phyloP scores from a whole-genome alignment of 805 yeast species.

The Wickerhamomyces rabaulensis region DNA sequence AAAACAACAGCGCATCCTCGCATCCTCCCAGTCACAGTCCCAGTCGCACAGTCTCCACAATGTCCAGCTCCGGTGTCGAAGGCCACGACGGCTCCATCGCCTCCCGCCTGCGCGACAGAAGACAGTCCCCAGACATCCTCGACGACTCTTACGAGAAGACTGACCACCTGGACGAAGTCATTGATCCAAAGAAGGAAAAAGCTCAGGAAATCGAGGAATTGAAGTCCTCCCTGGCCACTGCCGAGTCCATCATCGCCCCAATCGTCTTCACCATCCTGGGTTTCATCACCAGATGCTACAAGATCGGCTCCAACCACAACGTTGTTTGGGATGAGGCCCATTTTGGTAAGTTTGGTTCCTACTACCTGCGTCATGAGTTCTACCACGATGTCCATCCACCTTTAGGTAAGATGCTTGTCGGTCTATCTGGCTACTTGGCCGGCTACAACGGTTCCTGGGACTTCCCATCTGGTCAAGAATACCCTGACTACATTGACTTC shows the following conservation, averaged over 20 bases:
- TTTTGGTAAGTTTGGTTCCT: slow-evolving; percentile 94
- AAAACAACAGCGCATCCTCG: background rate
- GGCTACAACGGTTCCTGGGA: slow-evolving; percentile 86
- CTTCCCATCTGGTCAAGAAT: slow-evolving; percentile 76
- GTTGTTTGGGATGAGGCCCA: slow-evolving; percentile 99
- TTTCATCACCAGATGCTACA: slow-evolving; percentile 69
- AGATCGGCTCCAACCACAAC: slow-evolving; percentile 61
- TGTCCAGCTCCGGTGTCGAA: slow-evolving; percentile 14
- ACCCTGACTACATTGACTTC: slow-evolving; percentile 74
- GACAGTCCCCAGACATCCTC: slow-evolving; percentile 2
- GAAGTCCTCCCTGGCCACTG: slow-evolving; percentile 14
- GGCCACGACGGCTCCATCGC: slow-evolving; percentile 11
- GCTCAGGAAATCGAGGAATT: slow-evolving; percentile 12
- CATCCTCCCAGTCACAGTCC: too few species aligned
- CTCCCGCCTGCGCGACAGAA: slow-evolving; percentile 17
- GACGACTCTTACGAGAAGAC: background rate
- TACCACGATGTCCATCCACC: slow-evolving; percentile 99
- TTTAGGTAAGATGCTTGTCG: slow-evolving; percentile 88
- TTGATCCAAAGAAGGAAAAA: slow-evolving; percentile 16
- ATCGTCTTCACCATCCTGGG: slow-evolving; percentile 61
- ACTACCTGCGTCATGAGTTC: slow-evolving; percentile 81
- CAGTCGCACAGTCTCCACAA: background rate
- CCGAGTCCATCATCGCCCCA: slow-evolving; percentile 44
- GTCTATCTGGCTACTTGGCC: slow-evolving; percentile 78
- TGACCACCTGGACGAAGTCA: slow-evolving; percentile 4